These are phyloP conservation scores for Hypericum perforatum DNA, from an alignment of 345 rosid species.

Conservation along the genomic window DNA sequence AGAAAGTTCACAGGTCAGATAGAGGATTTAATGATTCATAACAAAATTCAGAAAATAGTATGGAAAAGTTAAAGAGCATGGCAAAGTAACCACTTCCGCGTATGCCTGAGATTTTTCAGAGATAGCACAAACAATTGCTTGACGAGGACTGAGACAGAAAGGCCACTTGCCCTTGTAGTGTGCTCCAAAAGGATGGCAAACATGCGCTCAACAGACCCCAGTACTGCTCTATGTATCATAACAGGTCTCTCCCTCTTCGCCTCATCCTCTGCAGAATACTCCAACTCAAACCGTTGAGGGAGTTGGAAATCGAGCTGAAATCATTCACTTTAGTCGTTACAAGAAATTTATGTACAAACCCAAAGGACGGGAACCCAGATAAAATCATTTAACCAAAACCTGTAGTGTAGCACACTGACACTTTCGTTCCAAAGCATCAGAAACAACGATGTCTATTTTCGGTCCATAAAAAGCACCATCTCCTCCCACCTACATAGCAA, in stretches of 20 bases:
- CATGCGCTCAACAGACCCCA: conserved; percentile 97
- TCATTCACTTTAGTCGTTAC: conserved; percentile 13
- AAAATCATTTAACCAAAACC: conserved; percentile 31
- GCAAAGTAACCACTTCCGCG: conserved; percentile 48
- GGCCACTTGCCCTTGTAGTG: conserved; percentile 99
- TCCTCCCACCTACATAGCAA: conserved; percentile 52
- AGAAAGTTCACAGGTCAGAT: too few relatives aligned
- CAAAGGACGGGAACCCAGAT: not conserved
- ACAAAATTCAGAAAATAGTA: not conserved
- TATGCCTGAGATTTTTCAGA: conserved; percentile 72
- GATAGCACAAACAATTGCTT: conserved; percentile 95
- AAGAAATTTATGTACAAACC: conserved; percentile 13
- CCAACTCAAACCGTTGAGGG: conserved; percentile 66
- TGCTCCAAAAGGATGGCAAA: conserved; percentile 86
- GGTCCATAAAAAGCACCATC: conserved; percentile 99
- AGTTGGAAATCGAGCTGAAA: conserved; percentile 91
- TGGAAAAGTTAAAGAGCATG: not conserved
- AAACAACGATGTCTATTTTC: conserved; percentile 91
- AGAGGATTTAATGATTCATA: too few relatives aligned
- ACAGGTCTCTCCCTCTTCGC: conserved; percentile 76
- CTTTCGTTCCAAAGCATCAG: conserved; percentile 88
- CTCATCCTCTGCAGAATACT: conserved; percentile 91
- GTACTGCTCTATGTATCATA: conserved; percentile 88
- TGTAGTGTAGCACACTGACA: conserved; percentile 94
- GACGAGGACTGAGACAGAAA: conserved; percentile 98